These are phyloP conservation scores for Pestalotiopsis sp. DNA, from an alignment of 2,329 filamentous ascomycete genomes.

Conservation along the genomic window DNA sequence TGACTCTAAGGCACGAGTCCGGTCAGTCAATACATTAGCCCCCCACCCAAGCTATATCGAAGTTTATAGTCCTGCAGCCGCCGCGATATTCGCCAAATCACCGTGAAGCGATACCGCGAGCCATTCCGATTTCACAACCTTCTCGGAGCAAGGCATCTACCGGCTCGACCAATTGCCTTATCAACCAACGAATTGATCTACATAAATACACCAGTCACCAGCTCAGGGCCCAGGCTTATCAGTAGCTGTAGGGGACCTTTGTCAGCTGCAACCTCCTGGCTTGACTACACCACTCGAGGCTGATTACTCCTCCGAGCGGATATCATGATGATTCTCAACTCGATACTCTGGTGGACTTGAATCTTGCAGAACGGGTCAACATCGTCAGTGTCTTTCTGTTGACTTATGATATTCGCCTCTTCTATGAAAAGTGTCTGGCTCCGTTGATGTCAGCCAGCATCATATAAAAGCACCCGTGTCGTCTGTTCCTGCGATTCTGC, in stretches of 20 bases:
- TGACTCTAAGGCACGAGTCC: neutral
- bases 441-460: neutral
- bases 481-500: conserved; percentile 38
- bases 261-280: too few species aligned
- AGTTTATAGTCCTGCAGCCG: neutral
- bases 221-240: neutral
- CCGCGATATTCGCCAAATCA: neutral
- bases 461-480: conserved; percentile 35
- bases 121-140: neutral
- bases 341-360: too few species aligned
- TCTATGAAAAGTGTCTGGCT: neutral
- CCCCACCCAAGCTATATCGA: neutral
- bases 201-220: neutral
- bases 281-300: too few species aligned
- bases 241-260: neutral
- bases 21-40: neutral
- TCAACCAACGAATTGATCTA: too few species aligned
- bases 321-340: too few species aligned
- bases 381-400: neutral
- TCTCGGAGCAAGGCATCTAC: neutral
- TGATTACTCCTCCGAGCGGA: too few species aligned
- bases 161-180: too few species aligned
- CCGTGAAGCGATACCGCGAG: neutral
- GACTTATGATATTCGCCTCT: neutral
- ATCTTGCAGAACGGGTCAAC: too few species aligned